These are phyloP conservation scores for Actinidia arguta DNA, from an alignment of 179 eudicot species.

Conservation along the genomic window DNA sequence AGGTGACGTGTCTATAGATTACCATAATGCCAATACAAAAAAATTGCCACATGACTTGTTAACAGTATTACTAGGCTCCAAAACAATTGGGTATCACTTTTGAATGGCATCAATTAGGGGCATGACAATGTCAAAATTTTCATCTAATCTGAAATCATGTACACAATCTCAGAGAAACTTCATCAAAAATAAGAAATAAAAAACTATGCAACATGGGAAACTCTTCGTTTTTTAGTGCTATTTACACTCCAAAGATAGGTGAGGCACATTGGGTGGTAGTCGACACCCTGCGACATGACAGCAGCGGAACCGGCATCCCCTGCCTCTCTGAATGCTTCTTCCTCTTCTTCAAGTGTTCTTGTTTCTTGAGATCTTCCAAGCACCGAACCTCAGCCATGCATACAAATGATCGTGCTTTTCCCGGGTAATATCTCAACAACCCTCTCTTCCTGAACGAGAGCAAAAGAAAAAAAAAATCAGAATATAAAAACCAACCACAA, in stretches of 20 bases:
- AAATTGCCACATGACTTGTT: no score
- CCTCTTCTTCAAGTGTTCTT: slow-evolving; percentile 32
- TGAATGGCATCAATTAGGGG: no score
- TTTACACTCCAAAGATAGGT: slow-evolving; percentile 24
- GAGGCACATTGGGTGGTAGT: slow-evolving; percentile 20
- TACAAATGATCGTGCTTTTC: slow-evolving; percentile 57
- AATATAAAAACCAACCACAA: neutral
- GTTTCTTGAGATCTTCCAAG: slow-evolving; percentile 54
- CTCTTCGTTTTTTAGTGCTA: neutral
- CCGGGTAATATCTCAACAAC: slow-evolving; percentile 57
- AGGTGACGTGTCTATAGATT: no score
- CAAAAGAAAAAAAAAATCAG: neutral
- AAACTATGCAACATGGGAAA: no score
- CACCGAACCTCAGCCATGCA: slow-evolving; percentile 54
- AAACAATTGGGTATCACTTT: no score
- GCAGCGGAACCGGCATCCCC: neutral
- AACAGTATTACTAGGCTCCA: no score
- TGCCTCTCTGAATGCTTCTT: slow-evolving; percentile 8
- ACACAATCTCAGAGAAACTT: no score
- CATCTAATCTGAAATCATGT: no score
- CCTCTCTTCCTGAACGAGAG: slow-evolving; percentile 44
- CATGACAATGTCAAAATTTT: no score
- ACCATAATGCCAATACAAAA: no score
- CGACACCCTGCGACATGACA: slow-evolving; percentile 16
- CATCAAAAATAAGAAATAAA: no score